Percentiles rank a stretch among this genome's conserved stretches.
phyloP scores from a whole-genome alignment of 768 basidiomycete genomes.

The Tulasnella sp. region DNA sequence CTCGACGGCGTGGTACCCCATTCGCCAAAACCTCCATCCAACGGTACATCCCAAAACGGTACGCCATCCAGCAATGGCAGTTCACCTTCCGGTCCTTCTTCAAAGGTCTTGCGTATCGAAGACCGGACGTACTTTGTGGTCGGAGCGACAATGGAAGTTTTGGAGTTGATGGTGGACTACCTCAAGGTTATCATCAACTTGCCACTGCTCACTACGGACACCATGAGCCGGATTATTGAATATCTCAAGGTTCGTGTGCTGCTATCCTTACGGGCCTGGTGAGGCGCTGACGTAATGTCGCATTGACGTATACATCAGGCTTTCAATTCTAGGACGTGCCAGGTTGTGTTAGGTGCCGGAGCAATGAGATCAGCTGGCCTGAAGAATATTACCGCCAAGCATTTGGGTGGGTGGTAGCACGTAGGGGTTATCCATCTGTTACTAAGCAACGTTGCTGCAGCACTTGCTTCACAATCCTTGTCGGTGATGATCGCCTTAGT shows the following conservation, averaged over 20 bases:
- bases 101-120: slow-evolving; percentile 55
- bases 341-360: slow-evolving; percentile 94
- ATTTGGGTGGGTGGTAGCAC: slow-evolving; percentile 51
- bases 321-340: slow-evolving; percentile 96
- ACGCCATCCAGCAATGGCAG: slow-evolving; percentile 12
- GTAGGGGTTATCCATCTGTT: neutral
- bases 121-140: slow-evolving; percentile 78
- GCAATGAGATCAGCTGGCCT: slow-evolving; percentile 98
- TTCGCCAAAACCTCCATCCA: slow-evolving; percentile 6
- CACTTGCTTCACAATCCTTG: slow-evolving; percentile 89
- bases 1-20: neutral
- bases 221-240: slow-evolving; percentile 90
- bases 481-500: slow-evolving; percentile 90
- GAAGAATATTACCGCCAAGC: slow-evolving; percentile 97
- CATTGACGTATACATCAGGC: slow-evolving; percentile 31
- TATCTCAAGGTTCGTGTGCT: slow-evolving; percentile 53
- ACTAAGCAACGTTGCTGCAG: slow-evolving; percentile 29
- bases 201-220: slow-evolving; percentile 79
- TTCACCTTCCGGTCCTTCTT: slow-evolving; percentile 21
- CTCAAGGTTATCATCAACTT: slow-evolving; percentile 78
- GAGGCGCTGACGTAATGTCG: neutral
- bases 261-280: neutral
- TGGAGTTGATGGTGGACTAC: slow-evolving; percentile 65
- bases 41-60: neutral
- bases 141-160: slow-evolving; percentile 63